phyloP scores from a whole-genome alignment of 371 early-diverging fungal genomes.

The Rhizopus delemar region DNA sequence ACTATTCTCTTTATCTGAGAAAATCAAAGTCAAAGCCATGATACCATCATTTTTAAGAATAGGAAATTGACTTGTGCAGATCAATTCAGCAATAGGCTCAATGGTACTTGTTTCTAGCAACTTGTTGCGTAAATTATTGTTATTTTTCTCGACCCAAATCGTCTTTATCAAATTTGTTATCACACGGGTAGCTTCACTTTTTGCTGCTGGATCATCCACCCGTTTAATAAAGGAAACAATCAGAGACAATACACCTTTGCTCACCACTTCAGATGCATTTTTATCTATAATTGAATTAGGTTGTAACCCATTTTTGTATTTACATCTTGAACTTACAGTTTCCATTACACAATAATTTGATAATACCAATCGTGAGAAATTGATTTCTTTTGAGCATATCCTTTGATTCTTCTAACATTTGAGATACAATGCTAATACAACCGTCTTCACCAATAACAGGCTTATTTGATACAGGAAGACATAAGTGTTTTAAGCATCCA shows the following conservation, averaged over 20 bases:
- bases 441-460: slow-evolving; percentile 50
- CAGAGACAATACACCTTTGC: slow-evolving; percentile 24
- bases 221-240: slow-evolving; percentile 50
- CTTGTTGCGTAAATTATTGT: slow-evolving; percentile 36
- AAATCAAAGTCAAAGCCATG: slow-evolving; percentile 56
- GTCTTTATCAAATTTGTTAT: slow-evolving; percentile 62
- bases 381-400: slow-evolving; percentile 67
- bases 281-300: slow-evolving; percentile 18
- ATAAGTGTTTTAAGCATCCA: slow-evolving; percentile 63
- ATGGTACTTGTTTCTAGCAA: slow-evolving; percentile 42
- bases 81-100: slow-evolving; percentile 52
- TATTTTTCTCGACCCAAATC: slow-evolving; percentile 34
- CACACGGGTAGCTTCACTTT: slow-evolving; percentile 65
- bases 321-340: slow-evolving; percentile 39
- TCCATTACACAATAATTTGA: slow-evolving; percentile 58
- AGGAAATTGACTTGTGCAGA: slow-evolving; percentile 54
- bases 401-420: slow-evolving; percentile 51
- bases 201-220: slow-evolving; percentile 60
- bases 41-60: slow-evolving; percentile 67
- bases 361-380: slow-evolving; percentile 59
- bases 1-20: slow-evolving; percentile 38
- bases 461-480: slow-evolving; percentile 60
- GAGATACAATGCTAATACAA: slow-evolving; percentile 49
- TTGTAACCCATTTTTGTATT: background rate
- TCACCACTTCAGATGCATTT: slow-evolving; percentile 37